Base-by-base conservation (phyloP, 2,329 filamentous ascomycete genomes). In the Zymoseptoria ardabiliae region DNA sequence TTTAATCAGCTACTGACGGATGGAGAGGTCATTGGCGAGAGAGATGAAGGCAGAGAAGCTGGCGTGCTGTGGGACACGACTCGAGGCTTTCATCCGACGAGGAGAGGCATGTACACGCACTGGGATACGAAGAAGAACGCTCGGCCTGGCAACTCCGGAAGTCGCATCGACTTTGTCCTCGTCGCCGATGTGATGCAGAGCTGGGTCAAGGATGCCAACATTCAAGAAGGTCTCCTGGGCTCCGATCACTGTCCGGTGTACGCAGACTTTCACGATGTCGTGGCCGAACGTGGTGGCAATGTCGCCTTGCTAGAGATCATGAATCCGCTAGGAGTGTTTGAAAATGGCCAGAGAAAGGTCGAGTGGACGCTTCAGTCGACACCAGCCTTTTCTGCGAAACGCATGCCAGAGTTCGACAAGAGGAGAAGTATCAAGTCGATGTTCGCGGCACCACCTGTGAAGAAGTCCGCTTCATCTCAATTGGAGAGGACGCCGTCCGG, bases 231-330 rank as follows among this genome's bases (percentile, higher is more conserved):
- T 0, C 77, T 97, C 21, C 88, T 96, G 77, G 94, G 94, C 0
- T 97, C 93, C 1, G 94, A 99, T 70, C 94, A 99, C 73, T 99
- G 94, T 68, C 94, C 94, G 0, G 93, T 97, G 1, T 97, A 88
- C 72, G 91, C 87, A 0, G 81, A 82, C 2, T 78, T 95, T 22
- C 84, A 86, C 19, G 84, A 92, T 41, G 77, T 70, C 2, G 82
- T 96, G 1, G 35, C 30, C 3, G 68, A 70, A 0, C 65, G 82
- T 5, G 73, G 79, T 13, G 81, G 77, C 0, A 68, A 77, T 51
- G 73, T 82, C 52, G 71, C 81, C 2, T 72, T 85, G 65, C 73
- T 80, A 25, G 91, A 97, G 69, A 73, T 94, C 55, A 83, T 97
- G 81, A 97, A 94, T 66, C 87, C 89, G 0, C 70, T 79, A 1